Percentiles rank a stretch among this genome's conserved stretches.
phyloP scores from a whole-genome alignment of 768 basidiomycete genomes.

The Daedalea quercina region DNA sequence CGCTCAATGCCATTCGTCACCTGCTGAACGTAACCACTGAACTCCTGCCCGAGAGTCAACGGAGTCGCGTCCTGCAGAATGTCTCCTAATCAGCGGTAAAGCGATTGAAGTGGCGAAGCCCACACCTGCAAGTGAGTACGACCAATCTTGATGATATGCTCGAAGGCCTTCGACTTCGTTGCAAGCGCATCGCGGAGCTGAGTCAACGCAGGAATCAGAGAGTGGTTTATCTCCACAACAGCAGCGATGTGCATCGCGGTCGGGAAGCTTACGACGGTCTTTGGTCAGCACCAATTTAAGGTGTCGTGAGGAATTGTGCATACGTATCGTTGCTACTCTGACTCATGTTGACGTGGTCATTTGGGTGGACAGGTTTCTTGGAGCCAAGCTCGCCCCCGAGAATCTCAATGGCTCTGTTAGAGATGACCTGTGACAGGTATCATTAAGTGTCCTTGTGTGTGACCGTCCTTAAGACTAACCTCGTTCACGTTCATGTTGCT shows the following conservation, averaged over 20 bases:
- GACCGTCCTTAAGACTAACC: constrained; percentile 32
- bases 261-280: constrained; percentile 63
- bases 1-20: constrained; percentile 85
- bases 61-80: constrained; percentile 87
- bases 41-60: constrained; percentile 96
- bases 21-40: constrained; percentile 97
- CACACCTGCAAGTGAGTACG: constrained; percentile 87
- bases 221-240: constrained; percentile 76
- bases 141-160: constrained; percentile 95
- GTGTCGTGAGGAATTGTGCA: constrained; percentile 22
- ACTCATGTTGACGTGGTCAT: constrained; percentile 99
- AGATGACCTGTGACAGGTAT: constrained; percentile 65
- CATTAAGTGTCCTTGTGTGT: neutral
- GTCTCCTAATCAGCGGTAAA: neutral
- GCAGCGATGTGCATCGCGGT: constrained; percentile 99
- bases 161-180: constrained; percentile 76
- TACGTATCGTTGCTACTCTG: constrained; percentile 99
- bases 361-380: constrained; percentile 97
- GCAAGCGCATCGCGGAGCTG: constrained; percentile 81
- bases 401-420: constrained; percentile 95
- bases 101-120: neutral
- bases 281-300: too few relatives aligned
- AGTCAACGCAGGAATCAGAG: constrained; percentile 78
- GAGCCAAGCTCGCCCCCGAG: constrained; percentile 93
- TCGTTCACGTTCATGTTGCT: constrained; percentile 99